Evolutionary conservation across 805 yeast genomes (phyloP).

Genomic region (Candida dajiaensis): DNA sequence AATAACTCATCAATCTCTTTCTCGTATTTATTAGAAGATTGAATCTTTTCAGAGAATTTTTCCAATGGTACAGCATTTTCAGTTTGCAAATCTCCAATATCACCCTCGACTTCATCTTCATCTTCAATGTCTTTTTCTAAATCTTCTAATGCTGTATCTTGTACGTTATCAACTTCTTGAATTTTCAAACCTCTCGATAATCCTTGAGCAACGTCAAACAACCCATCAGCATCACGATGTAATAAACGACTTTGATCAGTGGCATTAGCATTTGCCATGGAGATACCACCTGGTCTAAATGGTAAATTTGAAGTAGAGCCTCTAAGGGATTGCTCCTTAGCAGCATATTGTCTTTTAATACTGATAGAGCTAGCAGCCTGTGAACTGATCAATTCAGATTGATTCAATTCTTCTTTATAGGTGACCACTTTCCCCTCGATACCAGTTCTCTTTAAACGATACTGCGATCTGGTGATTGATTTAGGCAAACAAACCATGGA

Average conservation of each 20-base stretch:
- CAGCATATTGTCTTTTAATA: slow-evolving; percentile 58
- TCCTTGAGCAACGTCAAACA: slow-evolving; percentile 82
- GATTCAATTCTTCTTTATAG: slow-evolving; percentile 57
- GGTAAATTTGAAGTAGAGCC: slow-evolving; percentile 79
- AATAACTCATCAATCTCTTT: slow-evolving; percentile 43
- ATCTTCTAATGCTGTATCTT: slow-evolving; percentile 10
- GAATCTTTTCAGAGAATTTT: not conserved
- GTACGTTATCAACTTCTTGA: not conserved
- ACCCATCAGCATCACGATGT: slow-evolving; percentile 67
- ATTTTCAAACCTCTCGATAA: slow-evolving; percentile 59
- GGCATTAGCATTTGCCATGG: slow-evolving; percentile 26
- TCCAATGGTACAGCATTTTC: slow-evolving; percentile 4
- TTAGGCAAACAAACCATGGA: slow-evolving; percentile 52
- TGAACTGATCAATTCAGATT: slow-evolving; percentile 36
- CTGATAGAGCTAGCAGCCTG: slow-evolving; percentile 69
- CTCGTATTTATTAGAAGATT: slow-evolving; percentile 16
- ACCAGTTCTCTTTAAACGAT: slow-evolving; percentile 69
- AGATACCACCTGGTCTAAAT: slow-evolving; percentile 88
- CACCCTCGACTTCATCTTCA: slow-evolving; percentile 8
- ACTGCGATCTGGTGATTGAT: slow-evolving; percentile 54
- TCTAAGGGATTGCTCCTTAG: slow-evolving; percentile 52
- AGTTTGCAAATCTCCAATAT: not conserved
- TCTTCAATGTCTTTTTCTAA: slow-evolving; percentile 20
- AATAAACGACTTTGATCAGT: slow-evolving; percentile 34
- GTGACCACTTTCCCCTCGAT: slow-evolving; percentile 62